A percentile compares a stretch with the other conserved stretches of the same genome.
Evolutionary conservation across 2,329 filamentous ascomycete species (phyloP).

Genomic region (Neoarthrinium moseri): DNA sequence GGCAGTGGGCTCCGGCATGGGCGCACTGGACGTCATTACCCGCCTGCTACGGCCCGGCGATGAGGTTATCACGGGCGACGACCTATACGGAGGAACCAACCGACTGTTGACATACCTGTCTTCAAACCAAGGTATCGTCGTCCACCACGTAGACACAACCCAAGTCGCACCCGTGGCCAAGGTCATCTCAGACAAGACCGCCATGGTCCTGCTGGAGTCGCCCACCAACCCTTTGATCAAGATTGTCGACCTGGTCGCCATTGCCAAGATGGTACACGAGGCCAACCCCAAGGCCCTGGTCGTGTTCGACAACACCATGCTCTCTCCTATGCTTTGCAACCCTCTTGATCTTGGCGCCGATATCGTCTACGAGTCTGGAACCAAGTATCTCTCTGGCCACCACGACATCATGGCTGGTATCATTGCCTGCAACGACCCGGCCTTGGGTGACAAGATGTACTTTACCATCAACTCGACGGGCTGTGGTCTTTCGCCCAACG

Average conservation of each 20-base stretch:
- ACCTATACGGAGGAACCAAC: conserved; percentile 94
- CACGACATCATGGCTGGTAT: conserved; percentile 99
- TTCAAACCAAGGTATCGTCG: conserved; percentile 84
- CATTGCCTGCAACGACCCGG: conserved; percentile 81
- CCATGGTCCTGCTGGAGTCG: conserved; percentile 94
- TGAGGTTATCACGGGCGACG: conserved; percentile 95
- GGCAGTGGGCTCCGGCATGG: conserved; percentile 96
- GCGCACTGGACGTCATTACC: conserved; percentile 93
- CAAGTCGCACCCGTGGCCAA: conserved; percentile 66
- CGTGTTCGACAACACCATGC: conserved; percentile 97
- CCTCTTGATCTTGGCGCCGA: conserved; percentile 93
- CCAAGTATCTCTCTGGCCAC: conserved; percentile 96
- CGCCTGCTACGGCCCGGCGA: conserved; percentile 87
- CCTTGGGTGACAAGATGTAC: conserved; percentile 84
- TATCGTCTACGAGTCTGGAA: conserved; percentile 95
- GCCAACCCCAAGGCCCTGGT: conserved; percentile 78
- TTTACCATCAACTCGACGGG: conserved; percentile 97
- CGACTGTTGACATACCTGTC: conserved; percentile 89
- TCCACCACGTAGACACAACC: conserved; percentile 96
- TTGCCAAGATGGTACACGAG: conserved; percentile 74
- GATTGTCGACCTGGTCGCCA: conserved; percentile 85
- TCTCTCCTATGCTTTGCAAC: conserved; percentile 91
- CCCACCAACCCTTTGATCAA: conserved; percentile 98
- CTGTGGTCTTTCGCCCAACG: conserved; percentile 90
- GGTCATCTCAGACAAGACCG: conserved; percentile 75